Evolutionary conservation across 2,329 filamentous ascomycete species (phyloP).

Genomic region (Botrytis aclada): DNA sequence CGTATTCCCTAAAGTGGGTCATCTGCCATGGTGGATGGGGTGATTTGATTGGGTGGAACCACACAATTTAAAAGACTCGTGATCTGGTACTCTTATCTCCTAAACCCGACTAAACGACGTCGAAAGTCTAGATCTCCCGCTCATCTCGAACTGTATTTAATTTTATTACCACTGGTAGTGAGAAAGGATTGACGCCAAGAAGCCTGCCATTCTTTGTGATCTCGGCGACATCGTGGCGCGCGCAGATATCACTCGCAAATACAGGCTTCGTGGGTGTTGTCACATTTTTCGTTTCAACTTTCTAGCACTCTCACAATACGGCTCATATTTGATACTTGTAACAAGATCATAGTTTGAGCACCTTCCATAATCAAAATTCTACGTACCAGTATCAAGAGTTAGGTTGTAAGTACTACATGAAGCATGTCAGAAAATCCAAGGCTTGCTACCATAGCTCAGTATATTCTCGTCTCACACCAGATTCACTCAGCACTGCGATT

Average conservation of each 20-base stretch:
- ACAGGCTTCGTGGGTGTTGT: neutral
- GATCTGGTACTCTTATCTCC: neutral
- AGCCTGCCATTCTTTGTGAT: neutral
- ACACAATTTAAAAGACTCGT: neutral
- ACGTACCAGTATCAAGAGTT: neutral
- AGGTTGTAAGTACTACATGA: neutral
- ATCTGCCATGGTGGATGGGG: no score
- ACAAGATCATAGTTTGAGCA: neutral
- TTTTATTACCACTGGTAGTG: neutral
- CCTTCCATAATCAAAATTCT: neutral
- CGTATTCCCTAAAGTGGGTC: neutral
- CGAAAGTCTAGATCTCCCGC: neutral
- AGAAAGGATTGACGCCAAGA: neutral
- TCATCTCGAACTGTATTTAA: neutral
- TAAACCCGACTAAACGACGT: neutral
- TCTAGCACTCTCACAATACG: neutral
- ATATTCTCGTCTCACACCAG: neutral
- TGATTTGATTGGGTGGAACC: neutral
- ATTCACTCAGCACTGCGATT: neutral
- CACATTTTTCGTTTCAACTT: neutral
- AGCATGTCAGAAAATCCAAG: neutral
- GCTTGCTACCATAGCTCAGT: neutral
- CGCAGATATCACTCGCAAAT: neutral
- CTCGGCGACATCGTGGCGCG: neutral
- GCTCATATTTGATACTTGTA: neutral